A percentile compares a stretch with the other conserved stretches of the same genome.
Conservation (phyloP, 2,329 filamentous ascomycete genomes). For the Trichoderma sp. region DNA sequence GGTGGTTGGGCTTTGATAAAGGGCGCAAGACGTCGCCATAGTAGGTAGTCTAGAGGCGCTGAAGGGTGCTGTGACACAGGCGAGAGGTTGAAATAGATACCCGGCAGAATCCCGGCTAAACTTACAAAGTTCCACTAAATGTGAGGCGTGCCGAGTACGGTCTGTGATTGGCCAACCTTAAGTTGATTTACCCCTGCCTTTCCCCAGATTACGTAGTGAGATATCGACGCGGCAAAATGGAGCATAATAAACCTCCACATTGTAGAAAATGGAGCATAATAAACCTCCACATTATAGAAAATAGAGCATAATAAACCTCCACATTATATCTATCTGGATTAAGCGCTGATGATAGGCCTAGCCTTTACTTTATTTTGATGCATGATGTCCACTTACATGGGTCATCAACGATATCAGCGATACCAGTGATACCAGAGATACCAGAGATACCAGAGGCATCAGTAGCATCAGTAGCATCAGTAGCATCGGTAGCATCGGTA, state of each 20-base stretch:
- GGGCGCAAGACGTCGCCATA: neutral
- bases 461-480: no score
- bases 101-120: conserved; percentile 15
- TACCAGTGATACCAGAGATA: no score
- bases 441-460: no score
- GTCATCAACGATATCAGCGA: no score
- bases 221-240: neutral
- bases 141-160: neutral
- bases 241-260: neutral
- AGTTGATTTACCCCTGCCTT: neutral
- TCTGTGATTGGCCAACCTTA: conserved; percentile 10
- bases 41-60: neutral
- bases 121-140: neutral
- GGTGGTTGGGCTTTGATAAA: neutral
- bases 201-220: neutral
- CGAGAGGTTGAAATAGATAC: conserved; percentile 1
- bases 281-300: neutral
- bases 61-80: neutral
- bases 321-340: neutral
- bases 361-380: no score
- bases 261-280: no score
- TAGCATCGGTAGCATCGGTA: no score
- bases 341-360: neutral
- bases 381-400: no score
- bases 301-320: neutral